These are phyloP conservation scores for Mycena sanguinolenta DNA, from an alignment of 768 basidiomycete species.

Conservation along the genomic window DNA sequence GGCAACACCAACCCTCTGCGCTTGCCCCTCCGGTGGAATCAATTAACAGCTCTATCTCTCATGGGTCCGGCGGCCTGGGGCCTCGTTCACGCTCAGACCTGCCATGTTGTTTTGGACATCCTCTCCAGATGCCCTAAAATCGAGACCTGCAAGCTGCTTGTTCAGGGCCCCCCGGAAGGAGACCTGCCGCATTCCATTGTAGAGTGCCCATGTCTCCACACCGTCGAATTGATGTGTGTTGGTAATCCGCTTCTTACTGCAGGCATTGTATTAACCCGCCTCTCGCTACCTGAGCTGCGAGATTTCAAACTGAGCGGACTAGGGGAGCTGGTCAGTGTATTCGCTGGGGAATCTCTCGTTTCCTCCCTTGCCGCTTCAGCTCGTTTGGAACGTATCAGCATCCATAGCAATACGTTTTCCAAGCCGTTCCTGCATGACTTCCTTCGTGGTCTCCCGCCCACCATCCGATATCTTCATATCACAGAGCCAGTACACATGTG, in stretches of 20 bases:
- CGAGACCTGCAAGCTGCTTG: not conserved
- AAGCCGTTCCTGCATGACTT: not conserved
- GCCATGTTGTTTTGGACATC: not conserved
- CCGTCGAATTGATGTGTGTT: not conserved
- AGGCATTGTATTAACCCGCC: not conserved
- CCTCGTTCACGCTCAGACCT: no score
- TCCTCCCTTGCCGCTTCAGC: constrained; percentile 2
- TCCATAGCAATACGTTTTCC: constrained; percentile 4
- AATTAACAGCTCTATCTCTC: not conserved
- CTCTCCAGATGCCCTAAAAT: constrained; percentile 7
- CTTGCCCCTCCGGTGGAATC: constrained; percentile 1
- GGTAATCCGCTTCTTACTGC: not conserved
- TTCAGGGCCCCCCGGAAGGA: not conserved
- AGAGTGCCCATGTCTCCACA: no score
- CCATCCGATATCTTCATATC: not conserved
- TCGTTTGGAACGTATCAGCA: constrained; percentile 14
- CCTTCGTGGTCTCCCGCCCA: constrained; percentile 12
- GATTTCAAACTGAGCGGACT: not conserved
- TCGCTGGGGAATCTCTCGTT: not conserved
- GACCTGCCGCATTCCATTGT: no score
- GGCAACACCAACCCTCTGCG: not conserved
- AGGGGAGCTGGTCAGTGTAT: no score
- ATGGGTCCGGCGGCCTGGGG: no score
- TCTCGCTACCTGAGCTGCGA: constrained; percentile 1
- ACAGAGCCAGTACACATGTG: not conserved